A percentile compares a stretch with the other conserved stretches of the same genome.
These are phyloP conservation scores for Azolla pinnata DNA, from an alignment of 75 land plant genomes.

Conservation along the genomic window DNA sequence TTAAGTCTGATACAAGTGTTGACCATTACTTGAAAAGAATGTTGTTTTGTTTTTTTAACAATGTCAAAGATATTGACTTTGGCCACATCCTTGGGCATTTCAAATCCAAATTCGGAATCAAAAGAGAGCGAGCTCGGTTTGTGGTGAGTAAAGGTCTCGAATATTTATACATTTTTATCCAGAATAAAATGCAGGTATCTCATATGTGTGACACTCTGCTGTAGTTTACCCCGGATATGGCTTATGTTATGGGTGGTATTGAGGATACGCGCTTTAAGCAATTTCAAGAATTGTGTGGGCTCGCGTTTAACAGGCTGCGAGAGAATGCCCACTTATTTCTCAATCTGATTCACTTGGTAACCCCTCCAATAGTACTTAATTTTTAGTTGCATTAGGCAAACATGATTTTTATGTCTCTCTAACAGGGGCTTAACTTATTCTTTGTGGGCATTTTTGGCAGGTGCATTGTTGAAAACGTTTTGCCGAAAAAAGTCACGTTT, in stretches of 20 bases:
- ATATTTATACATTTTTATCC: too few species aligned
- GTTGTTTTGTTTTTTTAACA: too few species aligned
- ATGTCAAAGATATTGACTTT: slow-evolving; percentile 12
- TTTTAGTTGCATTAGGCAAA: too few species aligned
- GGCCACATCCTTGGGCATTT: slow-evolving; percentile 17
- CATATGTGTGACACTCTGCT: neutral
- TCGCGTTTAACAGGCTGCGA: slow-evolving; percentile 11
- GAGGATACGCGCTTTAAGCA: slow-evolving; percentile 5
- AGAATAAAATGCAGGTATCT: too few species aligned
- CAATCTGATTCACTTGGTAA: slow-evolving; percentile 8
- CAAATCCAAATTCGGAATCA: slow-evolving; percentile 12
- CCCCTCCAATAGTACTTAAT: too few species aligned
- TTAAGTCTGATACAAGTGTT: too few species aligned
- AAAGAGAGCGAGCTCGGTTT: slow-evolving; percentile 11
- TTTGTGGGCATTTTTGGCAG: neutral
- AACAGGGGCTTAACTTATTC: too few species aligned
- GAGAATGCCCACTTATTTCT: slow-evolving; percentile 6
- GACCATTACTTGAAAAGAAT: too few species aligned
- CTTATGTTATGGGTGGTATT: slow-evolving; percentile 15
- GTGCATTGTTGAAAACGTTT: neutral
- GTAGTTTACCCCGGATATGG: slow-evolving; percentile 15
- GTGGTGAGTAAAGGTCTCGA: too few species aligned
- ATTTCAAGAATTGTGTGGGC: slow-evolving; percentile 7
- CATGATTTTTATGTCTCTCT: too few species aligned
- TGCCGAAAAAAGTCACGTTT: neutral